Conservation (phyloP, 2,329 filamentous ascomycete species). For the Talaromyces albobiverticillius region DNA sequence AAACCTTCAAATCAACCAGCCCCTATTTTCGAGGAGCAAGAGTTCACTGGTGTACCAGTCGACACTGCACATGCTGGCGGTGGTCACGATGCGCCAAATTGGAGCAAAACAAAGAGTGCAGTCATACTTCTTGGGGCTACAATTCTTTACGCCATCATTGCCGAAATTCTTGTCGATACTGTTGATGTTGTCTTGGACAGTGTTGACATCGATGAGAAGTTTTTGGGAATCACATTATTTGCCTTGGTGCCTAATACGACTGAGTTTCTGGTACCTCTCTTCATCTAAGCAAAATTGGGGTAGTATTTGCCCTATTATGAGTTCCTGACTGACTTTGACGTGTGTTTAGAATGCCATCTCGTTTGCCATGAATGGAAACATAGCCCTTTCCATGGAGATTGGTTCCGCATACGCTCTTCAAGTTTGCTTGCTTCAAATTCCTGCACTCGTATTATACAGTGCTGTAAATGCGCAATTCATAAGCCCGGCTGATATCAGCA, state of each 20-base stretch:
- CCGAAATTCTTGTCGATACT: constrained; percentile 93
- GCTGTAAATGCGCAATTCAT: constrained; percentile 65
- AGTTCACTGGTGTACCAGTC: constrained; percentile 41
- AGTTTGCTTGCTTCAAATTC: constrained; percentile 91
- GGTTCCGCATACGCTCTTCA: constrained; percentile 95
- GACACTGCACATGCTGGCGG: constrained; percentile 52
- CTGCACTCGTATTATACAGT: constrained; percentile 86
- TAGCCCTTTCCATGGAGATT: constrained; percentile 98
- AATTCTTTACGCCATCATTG: constrained; percentile 90
- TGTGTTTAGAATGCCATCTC: constrained; percentile 81
- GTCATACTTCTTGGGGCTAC: constrained; percentile 87
- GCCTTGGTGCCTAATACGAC: constrained; percentile 97
- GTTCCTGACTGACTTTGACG: constrained; percentile 1
- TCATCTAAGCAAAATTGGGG: neutral
- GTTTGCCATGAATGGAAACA: constrained; percentile 99
- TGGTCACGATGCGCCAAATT: constrained; percentile 97
- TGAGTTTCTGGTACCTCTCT: constrained; percentile 72
- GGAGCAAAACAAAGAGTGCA: constrained; percentile 87
- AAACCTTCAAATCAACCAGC: constrained; percentile 36
- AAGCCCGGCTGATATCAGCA: constrained; percentile 51
- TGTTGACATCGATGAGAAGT: constrained; percentile 92
- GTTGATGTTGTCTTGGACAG: constrained; percentile 94
- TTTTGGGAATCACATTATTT: constrained; percentile 93
- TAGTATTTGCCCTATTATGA: neutral
- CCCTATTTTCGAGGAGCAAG: constrained; percentile 43